phyloP scores from a whole-genome alignment of 108 stramenopile genomes.

The Skeletonema potamos region DNA sequence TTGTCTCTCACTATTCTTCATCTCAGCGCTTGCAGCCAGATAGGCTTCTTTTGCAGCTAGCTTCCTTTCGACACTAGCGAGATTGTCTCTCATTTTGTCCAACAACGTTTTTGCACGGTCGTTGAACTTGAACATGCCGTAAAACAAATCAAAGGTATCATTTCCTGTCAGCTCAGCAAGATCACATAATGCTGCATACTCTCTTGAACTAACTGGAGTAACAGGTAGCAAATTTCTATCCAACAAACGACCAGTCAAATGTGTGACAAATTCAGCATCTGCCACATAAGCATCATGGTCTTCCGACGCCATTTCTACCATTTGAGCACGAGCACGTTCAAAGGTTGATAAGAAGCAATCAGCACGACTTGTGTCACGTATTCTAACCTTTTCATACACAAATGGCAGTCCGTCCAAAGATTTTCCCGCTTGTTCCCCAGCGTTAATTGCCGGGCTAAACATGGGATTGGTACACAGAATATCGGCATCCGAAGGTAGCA shows the following conservation, averaged over 20 bases:
- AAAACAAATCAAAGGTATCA: conserved; percentile 94
- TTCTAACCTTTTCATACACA: conserved; percentile 87
- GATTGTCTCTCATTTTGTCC: conserved; percentile 82
- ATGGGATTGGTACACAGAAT: conserved; percentile 93
- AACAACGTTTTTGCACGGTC: conserved; percentile 72
- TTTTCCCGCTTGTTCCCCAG: neutral
- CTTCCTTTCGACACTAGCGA: conserved; percentile 91
- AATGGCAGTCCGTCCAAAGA: conserved; percentile 91
- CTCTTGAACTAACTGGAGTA: conserved; percentile 90
- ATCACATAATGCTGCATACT: conserved; percentile 88
- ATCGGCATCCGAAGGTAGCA: conserved; percentile 82
- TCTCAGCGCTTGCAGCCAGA: conserved; percentile 87
- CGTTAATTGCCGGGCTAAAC: conserved; percentile 71
- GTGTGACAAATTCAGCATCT: conserved; percentile 95
- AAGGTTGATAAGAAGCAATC: conserved; percentile 88
- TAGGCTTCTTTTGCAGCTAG: conserved; percentile 94
- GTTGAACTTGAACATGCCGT: conserved; percentile 95
- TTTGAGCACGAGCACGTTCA: conserved; percentile 86
- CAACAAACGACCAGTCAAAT: conserved; percentile 91
- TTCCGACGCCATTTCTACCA: conserved; percentile 91
- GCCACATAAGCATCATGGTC: conserved; percentile 90
- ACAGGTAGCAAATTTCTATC: conserved; percentile 80
- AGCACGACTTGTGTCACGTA: conserved; percentile 71
- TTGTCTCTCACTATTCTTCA: conserved; percentile 87
- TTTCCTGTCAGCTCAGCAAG: conserved; percentile 88